Conservation (phyloP, 1,139 yeast genomes). For the Protomyces inundatus region DNA sequence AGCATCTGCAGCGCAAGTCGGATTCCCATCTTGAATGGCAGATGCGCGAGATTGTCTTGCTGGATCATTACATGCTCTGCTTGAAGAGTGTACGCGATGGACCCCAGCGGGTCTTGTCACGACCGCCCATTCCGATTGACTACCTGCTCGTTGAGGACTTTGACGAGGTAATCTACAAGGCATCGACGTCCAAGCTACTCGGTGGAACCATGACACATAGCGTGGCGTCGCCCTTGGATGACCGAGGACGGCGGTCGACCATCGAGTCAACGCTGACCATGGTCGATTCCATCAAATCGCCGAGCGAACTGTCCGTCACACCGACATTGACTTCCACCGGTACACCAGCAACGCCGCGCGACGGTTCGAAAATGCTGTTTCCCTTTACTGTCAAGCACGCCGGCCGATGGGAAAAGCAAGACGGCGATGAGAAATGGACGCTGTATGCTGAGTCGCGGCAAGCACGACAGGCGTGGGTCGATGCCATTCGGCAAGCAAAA, state of each 20-base stretch:
- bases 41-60: slow-evolving; percentile 51
- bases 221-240: neutral
- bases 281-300: neutral
- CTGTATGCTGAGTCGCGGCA: slow-evolving; percentile 52
- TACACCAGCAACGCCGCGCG: slow-evolving; percentile 27
- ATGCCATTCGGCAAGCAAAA: slow-evolving; percentile 53
- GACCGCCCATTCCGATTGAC: slow-evolving; percentile 43
- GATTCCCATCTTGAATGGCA: slow-evolving; percentile 51
- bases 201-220: slow-evolving; percentile 22
- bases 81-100: slow-evolving; percentile 48
- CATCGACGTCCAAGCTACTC: slow-evolving; percentile 1
- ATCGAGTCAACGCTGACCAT: neutral
- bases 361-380: slow-evolving; percentile 37
- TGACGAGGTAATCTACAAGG: slow-evolving; percentile 38
- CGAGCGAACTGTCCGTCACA: neutral
- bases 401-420: slow-evolving; percentile 39
- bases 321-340: slow-evolving; percentile 8
- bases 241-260: neutral
- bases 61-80: slow-evolving; percentile 68
- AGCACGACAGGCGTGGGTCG: slow-evolving; percentile 60
- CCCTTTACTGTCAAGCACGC: slow-evolving; percentile 50
- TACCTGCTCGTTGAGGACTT: slow-evolving; percentile 39
- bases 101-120: slow-evolving; percentile 3
- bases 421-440: slow-evolving; percentile 49
- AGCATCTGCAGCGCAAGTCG: slow-evolving; percentile 53